Evolutionary conservation across 805 yeast species (phyloP).

Genomic region (Nakazawaea ambrosiae): DNA sequence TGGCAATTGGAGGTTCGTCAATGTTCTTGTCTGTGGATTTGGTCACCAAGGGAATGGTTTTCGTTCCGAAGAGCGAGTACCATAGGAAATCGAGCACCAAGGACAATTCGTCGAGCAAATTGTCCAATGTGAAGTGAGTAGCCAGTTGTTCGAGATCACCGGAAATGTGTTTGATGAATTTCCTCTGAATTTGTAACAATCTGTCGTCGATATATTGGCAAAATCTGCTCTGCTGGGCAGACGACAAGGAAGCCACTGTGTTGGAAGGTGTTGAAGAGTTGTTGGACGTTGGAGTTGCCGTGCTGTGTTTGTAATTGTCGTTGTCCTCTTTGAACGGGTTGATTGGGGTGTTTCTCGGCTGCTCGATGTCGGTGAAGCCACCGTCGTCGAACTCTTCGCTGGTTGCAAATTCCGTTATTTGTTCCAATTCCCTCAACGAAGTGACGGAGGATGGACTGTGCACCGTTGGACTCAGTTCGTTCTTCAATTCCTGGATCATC

Average conservation of each 20-base stretch:
- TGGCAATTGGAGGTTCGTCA: constrained; percentile 8
- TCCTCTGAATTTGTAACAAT: constrained; percentile 47
- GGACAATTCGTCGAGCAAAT: constrained; percentile 38
- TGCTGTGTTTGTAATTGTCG: constrained; percentile 19
- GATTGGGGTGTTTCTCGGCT: constrained; percentile 5
- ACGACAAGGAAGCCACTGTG: constrained; percentile 23
- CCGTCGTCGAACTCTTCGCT: constrained; percentile 7
- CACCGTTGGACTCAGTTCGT: neutral
- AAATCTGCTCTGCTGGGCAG: constrained; percentile 50
- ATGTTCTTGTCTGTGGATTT: neutral
- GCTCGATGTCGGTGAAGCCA: constrained; percentile 8
- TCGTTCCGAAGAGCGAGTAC: constrained; percentile 42
- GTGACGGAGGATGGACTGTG: constrained; percentile 3
- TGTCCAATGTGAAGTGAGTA: constrained; percentile 18
- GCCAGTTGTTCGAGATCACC: constrained; percentile 16
- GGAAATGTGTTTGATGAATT: constrained; percentile 34
- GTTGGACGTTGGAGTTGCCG: neutral
- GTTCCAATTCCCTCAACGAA: neutral
- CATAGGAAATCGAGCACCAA: constrained; percentile 50
- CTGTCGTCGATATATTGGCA: constrained; percentile 47
- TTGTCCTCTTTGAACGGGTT: constrained; percentile 14
- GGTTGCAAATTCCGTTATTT: constrained; percentile 4
- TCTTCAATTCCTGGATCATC: neutral
- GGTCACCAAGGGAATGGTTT: constrained; percentile 21
- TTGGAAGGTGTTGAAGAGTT: neutral